Evolutionary conservation across 2,329 filamentous ascomycete species (phyloP), one percentile per base, ranked within the genome.

Genomic region (Truncatella angustata): DNA sequence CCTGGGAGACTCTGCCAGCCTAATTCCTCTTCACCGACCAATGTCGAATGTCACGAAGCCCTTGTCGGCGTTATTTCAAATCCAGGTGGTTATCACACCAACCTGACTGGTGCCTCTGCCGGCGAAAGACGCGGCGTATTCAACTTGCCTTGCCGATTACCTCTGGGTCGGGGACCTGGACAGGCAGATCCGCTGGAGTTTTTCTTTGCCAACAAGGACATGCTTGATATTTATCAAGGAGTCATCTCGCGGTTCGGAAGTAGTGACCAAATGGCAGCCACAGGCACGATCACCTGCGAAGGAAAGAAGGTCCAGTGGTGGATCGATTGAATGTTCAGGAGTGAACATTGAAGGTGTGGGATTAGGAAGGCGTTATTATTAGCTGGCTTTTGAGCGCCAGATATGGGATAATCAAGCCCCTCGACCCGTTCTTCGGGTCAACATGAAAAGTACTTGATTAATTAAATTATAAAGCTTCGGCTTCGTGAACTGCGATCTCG

Each of bases 381-480:
- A 9, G 2, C 28, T 32, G 28, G 1, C 14, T 32, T 32, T 32
- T 14, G 2, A 32, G 28, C n/a, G n/a, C n/a, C n/a, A n/a, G n/a
- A n/a, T n/a, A n/a, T n/a, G n/a, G n/a, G n/a, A n/a, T n/a, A n/a
- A n/a, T n/a, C n/a, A n/a, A n/a, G n/a, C n/a, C n/a, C n/a, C n/a
- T n/a, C n/a, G n/a, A n/a, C n/a, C n/a, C n/a, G n/a, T n/a, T n/a
- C n/a, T n/a, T n/a, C n/a, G n/a, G n/a, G n/a, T n/a, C n/a, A 32
- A 9, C 14, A 32, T 32, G 14, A 32, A 42, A 9, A 21, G 11
- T 11, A 21, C 18, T 28, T 16, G 43, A 14, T 37, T 24, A 18
- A n/a, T 50, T 51, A 39, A 55, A 55, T 20, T 55, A 55, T n/a
- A 55, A 45, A 9, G 54, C 54, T 32, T 62, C 57, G 7, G 61